Base-by-base conservation (phyloP, 345 rosid species). In the Acer negundo region DNA sequence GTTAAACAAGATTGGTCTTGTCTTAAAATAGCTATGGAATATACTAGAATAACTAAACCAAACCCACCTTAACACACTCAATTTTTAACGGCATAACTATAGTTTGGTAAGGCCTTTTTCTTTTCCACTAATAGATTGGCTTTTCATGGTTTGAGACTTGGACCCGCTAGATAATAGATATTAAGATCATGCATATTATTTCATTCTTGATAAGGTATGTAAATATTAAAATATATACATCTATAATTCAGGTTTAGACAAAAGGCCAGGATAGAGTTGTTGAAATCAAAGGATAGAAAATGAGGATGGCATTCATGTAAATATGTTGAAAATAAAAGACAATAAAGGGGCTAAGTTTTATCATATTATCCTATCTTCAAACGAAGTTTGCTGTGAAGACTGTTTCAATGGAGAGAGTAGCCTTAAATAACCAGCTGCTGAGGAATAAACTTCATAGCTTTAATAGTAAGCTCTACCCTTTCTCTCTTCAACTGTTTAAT, bases 391-490 rank as follows among this genome's bases (percentile, higher is more conserved):
- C 81, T 24, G 44, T 72, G 62, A 79, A 56, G 62, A 64, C 55
- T n/a, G 62, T 73, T 75, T 73, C 85, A 70, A 70, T 74, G 78
- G 78, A 75, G 26, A 22, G 81, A 65, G 10, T n/a, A n/a, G 26
- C 40, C 53, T 51, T 79, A 40, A 79, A 70, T 68, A 73, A 76
- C 31, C 89, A 71, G 42, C 47, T 81, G 28, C 71, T 78, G 67
- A 79, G 58, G 74, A 69, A 24, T 17, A 78, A 76, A 72, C 3
- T 72, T 66, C 77, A 55, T 47, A 76, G 56, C 65, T 72, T 81
- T 72, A 59, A 68, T 10, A 79, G 92, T 87, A 91, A 87, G 87
- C 79, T 80, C 67, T 53, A 10, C 47, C 72, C 42, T 28, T 72
- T 19, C 24, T 17, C 46, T 15, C 17, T 70, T 53, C n/a, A 70